Evolutionary conservation across 352 stramenopile species (phyloP).

Genomic region (Thalassiosira pacifica): DNA sequence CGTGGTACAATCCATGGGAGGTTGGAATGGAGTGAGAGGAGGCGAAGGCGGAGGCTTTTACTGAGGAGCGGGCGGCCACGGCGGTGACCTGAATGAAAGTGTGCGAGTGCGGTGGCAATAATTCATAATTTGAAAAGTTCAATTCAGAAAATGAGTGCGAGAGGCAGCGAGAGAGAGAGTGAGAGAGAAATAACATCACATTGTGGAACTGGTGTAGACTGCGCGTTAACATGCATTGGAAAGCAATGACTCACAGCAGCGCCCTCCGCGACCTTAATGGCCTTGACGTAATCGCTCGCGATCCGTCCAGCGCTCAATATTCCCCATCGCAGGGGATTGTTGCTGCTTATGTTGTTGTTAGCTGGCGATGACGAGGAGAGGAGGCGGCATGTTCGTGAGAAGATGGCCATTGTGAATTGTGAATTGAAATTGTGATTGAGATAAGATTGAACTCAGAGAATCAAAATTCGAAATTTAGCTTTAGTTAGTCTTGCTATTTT

Average conservation of each 20-base stretch:
- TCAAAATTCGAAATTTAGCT: too few species aligned
- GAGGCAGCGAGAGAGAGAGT: too few species aligned
- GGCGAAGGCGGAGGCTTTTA: conserved; percentile 63
- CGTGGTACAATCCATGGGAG: conserved; percentile 88
- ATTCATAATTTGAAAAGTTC: too few species aligned
- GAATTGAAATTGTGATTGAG: too few species aligned
- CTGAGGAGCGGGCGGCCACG: conserved; percentile 79
- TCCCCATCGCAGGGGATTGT: conserved; percentile 57
- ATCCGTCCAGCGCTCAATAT: conserved; percentile 67
- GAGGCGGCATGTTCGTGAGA: too few species aligned
- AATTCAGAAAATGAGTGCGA: too few species aligned
- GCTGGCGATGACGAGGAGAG: not conserved
- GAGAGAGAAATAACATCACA: too few species aligned
- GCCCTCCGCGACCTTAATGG: conserved; percentile 47
- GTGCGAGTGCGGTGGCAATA: conserved; percentile 4
- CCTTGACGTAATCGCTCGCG: conserved; percentile 62
- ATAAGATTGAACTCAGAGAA: too few species aligned
- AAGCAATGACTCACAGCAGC: conserved; percentile 13
- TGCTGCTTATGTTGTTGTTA: not conserved
- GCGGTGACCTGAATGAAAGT: conserved; percentile 55
- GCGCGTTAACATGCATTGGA: too few species aligned
- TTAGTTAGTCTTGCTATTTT: too few species aligned
- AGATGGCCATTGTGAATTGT: too few species aligned
- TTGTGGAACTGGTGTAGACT: too few species aligned
- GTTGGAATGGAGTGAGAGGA: conserved; percentile 62